Evolutionary conservation across 768 basidiomycete genomes (phyloP), one percentile per base, ranked within the genome.

Genomic region (Mycena pura): DNA sequence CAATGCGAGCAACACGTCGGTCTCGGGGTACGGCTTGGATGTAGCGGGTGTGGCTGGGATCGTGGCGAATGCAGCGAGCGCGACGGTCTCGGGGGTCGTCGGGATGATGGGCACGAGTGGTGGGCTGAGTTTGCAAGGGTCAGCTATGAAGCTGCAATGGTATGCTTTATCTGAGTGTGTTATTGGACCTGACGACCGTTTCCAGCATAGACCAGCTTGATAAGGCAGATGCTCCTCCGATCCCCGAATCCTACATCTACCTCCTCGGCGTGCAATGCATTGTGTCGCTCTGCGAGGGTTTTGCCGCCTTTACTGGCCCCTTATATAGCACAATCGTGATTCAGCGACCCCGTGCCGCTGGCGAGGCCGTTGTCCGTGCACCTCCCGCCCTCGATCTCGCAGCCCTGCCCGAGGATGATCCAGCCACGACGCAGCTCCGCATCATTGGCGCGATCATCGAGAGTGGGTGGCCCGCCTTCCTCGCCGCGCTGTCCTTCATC

Each of bases 191-290:
- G 32, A 60, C 56, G 36, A 38, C 56, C 43, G 50, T 50, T 4
- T 34, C 50, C 68, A 97, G 96, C 72, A 98, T 99, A 67, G 96
- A 99, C 72, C 97, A 99, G 73, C 86, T 98, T 13, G 96, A 99
- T 78, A 99, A 99, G 74, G 91, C 94, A 0, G 97, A 99, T 67
- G 87, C 95, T 0, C 97, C 97, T 0, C 82, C 87, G 0, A 95
- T 98, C 52, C 96, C 97, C 0, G 97, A 99, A 59, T 83, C 91
- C 4, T 98, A 99, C 72, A 84, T 96, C 63, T 96, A 96, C 70
- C 89, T 99, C 8, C 84, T 99, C 2, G 93, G 88, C 0, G 84
- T 97, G 0, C 95, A 98, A 68, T 95, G 91, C 69, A 82, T 98
- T 9, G 84, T 91, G 27, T 88, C 92, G 0, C 77, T 99, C 2